Conservation (phyloP, 1,139 yeast genomes). For the Magnusiomyces starmeri region DNA sequence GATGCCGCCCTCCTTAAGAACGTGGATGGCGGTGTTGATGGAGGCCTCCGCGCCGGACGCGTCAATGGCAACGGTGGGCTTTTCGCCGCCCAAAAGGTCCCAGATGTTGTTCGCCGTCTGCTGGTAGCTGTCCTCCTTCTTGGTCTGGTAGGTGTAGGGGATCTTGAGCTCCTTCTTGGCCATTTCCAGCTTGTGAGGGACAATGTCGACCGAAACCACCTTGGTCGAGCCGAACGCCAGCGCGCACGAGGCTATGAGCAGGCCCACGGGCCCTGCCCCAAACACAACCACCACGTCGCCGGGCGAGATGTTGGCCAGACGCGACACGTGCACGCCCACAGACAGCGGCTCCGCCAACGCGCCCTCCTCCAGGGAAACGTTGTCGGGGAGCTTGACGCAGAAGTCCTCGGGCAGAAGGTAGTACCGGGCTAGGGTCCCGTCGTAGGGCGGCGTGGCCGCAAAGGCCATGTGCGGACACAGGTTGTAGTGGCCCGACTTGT, state of each 20-base stretch:
- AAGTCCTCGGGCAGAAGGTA: slow-evolving; percentile 77
- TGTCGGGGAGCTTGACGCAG: slow-evolving; percentile 69
- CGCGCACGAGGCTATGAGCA: slow-evolving; percentile 71
- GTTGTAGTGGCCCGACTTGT: slow-evolving; percentile 70
- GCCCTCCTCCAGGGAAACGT: slow-evolving; percentile 73
- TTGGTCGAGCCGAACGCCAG: slow-evolving; percentile 75
- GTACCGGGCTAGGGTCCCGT: slow-evolving; percentile 63
- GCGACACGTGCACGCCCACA: slow-evolving; percentile 80
- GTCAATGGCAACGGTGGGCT: slow-evolving; percentile 60
- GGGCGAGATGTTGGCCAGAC: slow-evolving; percentile 55
- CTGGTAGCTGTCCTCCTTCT: slow-evolving; percentile 28
- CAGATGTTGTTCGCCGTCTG: slow-evolving; percentile 37
- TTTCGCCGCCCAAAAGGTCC: slow-evolving; percentile 38
- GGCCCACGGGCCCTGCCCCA: slow-evolving; percentile 94
- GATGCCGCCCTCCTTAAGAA: slow-evolving; percentile 54
- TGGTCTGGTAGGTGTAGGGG: slow-evolving; percentile 53
- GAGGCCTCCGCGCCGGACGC: slow-evolving; percentile 68
- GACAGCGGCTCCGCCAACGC: slow-evolving; percentile 84
- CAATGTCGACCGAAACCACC: slow-evolving; percentile 58
- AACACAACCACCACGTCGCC: slow-evolving; percentile 74
- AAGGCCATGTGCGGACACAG: slow-evolving; percentile 77
- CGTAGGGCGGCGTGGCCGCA: slow-evolving; percentile 80
- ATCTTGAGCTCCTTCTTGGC: slow-evolving; percentile 44
- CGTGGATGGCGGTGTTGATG: slow-evolving; percentile 54
- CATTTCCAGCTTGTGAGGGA: slow-evolving; percentile 51